Conservation (phyloP, 1,284 basidiomycete species). For the Boletus semigastroideus region DNA sequence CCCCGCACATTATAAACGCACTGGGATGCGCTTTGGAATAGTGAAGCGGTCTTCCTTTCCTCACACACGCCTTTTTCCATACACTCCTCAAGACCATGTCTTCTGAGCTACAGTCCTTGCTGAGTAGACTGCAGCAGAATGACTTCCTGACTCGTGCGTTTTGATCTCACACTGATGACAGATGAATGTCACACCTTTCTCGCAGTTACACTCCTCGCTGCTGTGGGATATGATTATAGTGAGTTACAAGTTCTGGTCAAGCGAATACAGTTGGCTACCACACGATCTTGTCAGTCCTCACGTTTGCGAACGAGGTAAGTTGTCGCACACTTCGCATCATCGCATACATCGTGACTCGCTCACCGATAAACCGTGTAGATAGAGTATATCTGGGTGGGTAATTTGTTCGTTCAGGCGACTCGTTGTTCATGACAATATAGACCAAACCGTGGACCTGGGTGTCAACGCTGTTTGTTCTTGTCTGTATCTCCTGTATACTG, state of each 20-base stretch:
- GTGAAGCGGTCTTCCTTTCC: neutral
- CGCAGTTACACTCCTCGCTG: neutral
- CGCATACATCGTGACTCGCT: neutral
- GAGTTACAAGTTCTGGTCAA: neutral
- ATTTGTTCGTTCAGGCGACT: neutral
- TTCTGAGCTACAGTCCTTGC: neutral
- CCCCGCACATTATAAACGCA: neutral
- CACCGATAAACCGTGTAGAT: neutral
- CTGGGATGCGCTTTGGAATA: neutral
- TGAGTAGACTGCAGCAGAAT: neutral
- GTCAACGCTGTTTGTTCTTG: constrained; percentile 2
- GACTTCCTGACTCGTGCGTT: neutral
- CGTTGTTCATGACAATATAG: neutral
- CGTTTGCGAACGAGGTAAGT: neutral
- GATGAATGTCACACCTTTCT: neutral
- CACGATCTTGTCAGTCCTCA: neutral
- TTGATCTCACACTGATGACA: too few relatives aligned
- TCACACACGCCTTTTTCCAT: neutral
- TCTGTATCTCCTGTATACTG: neutral
- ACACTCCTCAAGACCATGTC: neutral
- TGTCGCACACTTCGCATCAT: too few relatives aligned
- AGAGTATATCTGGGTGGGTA: constrained; percentile 4
- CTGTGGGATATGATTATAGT: constrained; percentile 8
- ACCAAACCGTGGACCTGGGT: neutral
- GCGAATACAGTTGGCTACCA: too few relatives aligned